A percentile compares a stretch with the other conserved stretches of the same genome.
Conservation (phyloP, 2,329 filamentous ascomycete species). For the Venturia asperata region DNA sequence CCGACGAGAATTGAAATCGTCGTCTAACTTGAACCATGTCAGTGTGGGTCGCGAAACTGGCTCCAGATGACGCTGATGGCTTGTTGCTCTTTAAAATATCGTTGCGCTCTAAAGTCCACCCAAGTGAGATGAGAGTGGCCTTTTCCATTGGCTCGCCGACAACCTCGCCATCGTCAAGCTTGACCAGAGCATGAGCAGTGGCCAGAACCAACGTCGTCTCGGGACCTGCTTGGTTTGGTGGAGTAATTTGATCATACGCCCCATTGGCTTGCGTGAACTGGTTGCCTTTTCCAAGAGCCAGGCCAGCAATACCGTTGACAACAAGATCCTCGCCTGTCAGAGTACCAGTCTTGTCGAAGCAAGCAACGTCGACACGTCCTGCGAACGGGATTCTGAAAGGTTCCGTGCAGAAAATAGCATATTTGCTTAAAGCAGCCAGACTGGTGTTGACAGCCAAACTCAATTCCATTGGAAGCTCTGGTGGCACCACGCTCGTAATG, state of each 20-base stretch:
- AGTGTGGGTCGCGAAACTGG: slow-evolving; percentile 44
- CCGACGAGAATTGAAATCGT: slow-evolving; percentile 96
- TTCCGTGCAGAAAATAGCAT: slow-evolving; percentile 97
- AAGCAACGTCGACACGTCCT: slow-evolving; percentile 89
- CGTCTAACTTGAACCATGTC: slow-evolving; percentile 91
- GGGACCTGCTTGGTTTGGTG: slow-evolving; percentile 62
- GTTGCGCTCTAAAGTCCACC: slow-evolving; percentile 87
- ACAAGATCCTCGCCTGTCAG: slow-evolving; percentile 94
- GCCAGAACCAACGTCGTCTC: slow-evolving; percentile 90
- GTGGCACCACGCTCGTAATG: slow-evolving; percentile 95
- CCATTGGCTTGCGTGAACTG: slow-evolving; percentile 68
- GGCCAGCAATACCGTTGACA: slow-evolving; percentile 90
- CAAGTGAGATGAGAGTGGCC: slow-evolving; percentile 79
- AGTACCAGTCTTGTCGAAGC: slow-evolving; percentile 98
- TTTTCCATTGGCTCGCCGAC: slow-evolving; percentile 99
- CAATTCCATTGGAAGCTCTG: slow-evolving; percentile 95
- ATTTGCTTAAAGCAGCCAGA: slow-evolving; percentile 87
- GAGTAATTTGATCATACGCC: slow-evolving; percentile 70
- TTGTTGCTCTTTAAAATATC: slow-evolving; percentile 71
- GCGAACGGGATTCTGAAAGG: slow-evolving; percentile 97
- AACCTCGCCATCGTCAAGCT: slow-evolving; percentile 91
- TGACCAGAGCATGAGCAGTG: slow-evolving; percentile 90
- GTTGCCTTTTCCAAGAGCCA: slow-evolving; percentile 63
- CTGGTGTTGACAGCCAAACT: slow-evolving; percentile 97
- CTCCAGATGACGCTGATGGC: slow-evolving; percentile 39